Evolutionary conservation across 2,329 filamentous ascomycete genomes (phyloP).

Genomic region (Monilinia fructicola): DNA sequence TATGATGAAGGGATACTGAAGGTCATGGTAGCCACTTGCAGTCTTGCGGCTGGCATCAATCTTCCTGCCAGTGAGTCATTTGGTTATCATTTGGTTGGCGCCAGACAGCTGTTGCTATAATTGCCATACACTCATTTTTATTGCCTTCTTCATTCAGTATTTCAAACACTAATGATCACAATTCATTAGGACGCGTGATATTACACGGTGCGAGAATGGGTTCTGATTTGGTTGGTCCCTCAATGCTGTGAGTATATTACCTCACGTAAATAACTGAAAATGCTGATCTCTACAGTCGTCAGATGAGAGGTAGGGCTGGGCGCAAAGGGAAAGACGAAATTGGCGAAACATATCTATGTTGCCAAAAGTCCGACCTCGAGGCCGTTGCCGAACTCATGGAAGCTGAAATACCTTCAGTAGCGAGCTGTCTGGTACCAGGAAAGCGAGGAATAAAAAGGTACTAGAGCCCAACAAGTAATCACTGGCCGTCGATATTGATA

Average conservation of each 20-base stretch:
- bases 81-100: not conserved
- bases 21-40: constrained; percentile 74
- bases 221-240: constrained; percentile 71
- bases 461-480: constrained; percentile 1
- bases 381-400: constrained; percentile 69
- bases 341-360: constrained; percentile 77
- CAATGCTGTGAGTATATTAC: constrained; percentile 59
- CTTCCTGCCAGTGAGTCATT: constrained; percentile 56
- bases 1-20: constrained; percentile 68
- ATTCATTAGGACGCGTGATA: constrained; percentile 57
- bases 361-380: constrained; percentile 65
- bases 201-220: constrained; percentile 75
- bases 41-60: constrained; percentile 81
- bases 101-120: not conserved
- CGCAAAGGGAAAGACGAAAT: constrained; percentile 76
- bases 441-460: constrained; percentile 67
- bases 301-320: constrained; percentile 77
- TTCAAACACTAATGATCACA: not conserved
- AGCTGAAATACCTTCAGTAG: constrained; percentile 67
- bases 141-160: not conserved
- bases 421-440: constrained; percentile 67
- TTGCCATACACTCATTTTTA: not conserved
- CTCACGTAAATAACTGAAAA: not conserved
- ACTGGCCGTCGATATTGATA: constrained; percentile 21
- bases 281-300: constrained; percentile 50